phyloP scores from a whole-genome alignment of 2,329 filamentous ascomycete species.

The Aspergillus uvarum region DNA sequence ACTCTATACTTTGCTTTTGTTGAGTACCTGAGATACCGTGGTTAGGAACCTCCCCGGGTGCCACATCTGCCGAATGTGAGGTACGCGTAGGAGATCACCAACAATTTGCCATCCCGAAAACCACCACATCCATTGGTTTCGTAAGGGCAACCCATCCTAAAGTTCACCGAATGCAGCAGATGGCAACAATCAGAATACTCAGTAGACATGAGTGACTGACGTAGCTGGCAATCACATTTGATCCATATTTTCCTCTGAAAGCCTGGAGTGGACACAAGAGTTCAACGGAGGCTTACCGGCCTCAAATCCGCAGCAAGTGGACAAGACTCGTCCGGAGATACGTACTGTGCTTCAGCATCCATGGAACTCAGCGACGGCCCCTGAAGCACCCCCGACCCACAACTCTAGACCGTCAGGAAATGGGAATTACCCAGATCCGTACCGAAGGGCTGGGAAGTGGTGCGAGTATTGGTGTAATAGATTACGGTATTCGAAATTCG shows the following conservation, averaged over 20 bases:
- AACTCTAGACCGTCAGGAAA: background rate
- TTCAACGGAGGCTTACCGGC: background rate
- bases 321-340: background rate
- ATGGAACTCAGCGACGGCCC: constrained; percentile 7
- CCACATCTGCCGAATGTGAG: background rate
- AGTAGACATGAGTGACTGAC: background rate
- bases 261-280: background rate
- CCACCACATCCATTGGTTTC: too few relatives aligned
- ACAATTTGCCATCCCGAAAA: background rate
- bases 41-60: background rate
- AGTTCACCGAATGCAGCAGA: background rate
- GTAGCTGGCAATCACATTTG: background rate
- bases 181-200: background rate
- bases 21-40: constrained; percentile 6
- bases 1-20: background rate
- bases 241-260: background rate
- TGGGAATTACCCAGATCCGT: background rate
- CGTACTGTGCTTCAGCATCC: constrained; percentile 4
- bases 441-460: background rate
- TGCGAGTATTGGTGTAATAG: background rate
- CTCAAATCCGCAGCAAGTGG: background rate
- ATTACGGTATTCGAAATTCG: background rate
- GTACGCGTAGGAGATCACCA: background rate
- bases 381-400: constrained; percentile 6
- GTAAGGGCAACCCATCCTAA: background rate